Base-by-base conservation (phyloP, 2,329 filamentous ascomycete genomes). In the Alternaria alternata region DNA sequence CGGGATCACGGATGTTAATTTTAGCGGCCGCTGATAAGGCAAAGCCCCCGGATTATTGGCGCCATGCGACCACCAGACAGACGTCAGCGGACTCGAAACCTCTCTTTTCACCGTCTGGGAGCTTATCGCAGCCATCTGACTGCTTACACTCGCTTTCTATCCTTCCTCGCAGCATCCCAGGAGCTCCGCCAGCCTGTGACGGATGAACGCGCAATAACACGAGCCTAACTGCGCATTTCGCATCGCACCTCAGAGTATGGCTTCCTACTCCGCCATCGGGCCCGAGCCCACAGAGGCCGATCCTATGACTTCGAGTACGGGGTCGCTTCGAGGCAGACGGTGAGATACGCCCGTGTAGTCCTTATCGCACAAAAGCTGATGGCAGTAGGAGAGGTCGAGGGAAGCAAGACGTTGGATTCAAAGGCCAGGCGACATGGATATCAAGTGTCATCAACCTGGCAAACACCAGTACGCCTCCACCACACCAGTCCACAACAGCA, bases 381-480 rank as follows among this genome's bases (percentile, higher is more conserved):
- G 48, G 38, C 12, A 22, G 24, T 59, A 86, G 88, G 76, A 82
- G 85, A 69, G 83, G 79, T 26, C 81, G 88, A 74, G 87, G 85
- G 65, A 89, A 90, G 71, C 93, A 93, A 81, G 88, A 91, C 78
- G 86, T 85, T 57, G 90, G 90, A 51, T 75, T 80, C 42, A 80
- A 79, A 61, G 94, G 95, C 55, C 87, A 94, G 75, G 95, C 95
- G 69, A 91, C 92, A 69, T 96, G 92, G 88, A 79, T 90, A 54
- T 97, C 93, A 81, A 97, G 94, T 77, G 91, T 95, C 67, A 91
- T 98, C 81, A 99, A 99, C 78, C 84, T 99, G 66, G 85, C 98
- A 66, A 99, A 99, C 80, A 99, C 95, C 18, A 99, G 92, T 95
- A 85, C 60, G 87, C 41, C 67, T 72, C 55, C 24, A 1, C n/a